These are phyloP conservation scores for Acanthamoeba rhysodes DNA, from an alignment of 208 protist species.

Conservation along the genomic window DNA sequence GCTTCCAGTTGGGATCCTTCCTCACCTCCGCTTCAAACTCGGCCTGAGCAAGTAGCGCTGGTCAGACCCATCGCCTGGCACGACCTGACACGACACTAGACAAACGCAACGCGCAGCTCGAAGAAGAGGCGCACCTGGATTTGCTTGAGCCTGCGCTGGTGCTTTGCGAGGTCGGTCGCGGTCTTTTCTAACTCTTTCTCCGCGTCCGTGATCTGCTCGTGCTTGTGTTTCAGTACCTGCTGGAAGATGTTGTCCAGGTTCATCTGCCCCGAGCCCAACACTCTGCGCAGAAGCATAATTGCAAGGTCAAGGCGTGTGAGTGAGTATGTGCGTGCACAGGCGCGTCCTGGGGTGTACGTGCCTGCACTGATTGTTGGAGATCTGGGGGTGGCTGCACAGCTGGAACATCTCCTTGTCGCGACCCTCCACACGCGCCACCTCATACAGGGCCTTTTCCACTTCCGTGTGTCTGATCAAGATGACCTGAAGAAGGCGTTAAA, in stretches of 20 bases:
- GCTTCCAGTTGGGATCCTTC: conserved; percentile 35
- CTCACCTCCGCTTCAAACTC: not conserved
- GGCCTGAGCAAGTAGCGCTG: not conserved
- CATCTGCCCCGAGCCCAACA: not conserved
- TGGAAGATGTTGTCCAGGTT: not conserved
- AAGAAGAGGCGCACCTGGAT: not conserved
- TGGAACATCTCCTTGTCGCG: conserved; percentile 47
- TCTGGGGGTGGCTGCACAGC: conserved; percentile 45
- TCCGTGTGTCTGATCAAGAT: conserved; percentile 12
- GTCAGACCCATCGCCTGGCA: not conserved
- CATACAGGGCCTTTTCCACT: not conserved
- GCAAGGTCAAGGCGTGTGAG: no score
- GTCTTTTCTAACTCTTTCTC: not conserved
- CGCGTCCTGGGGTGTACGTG: not conserved
- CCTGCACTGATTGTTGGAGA: conserved; percentile 44
- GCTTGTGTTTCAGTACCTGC: not conserved
- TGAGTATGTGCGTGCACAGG: not conserved
- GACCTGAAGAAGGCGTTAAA: not conserved
- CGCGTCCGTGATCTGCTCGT: not conserved
- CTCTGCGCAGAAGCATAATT: not conserved
- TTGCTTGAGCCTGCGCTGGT: not conserved
- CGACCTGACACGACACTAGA: not conserved
- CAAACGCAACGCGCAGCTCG: not conserved
- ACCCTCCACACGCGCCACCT: not conserved
- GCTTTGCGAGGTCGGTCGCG: not conserved